These are phyloP conservation scores for Aspergillus floridensis DNA, from an alignment of 2,329 filamentous ascomycete genomes.

Conservation along the genomic window DNA sequence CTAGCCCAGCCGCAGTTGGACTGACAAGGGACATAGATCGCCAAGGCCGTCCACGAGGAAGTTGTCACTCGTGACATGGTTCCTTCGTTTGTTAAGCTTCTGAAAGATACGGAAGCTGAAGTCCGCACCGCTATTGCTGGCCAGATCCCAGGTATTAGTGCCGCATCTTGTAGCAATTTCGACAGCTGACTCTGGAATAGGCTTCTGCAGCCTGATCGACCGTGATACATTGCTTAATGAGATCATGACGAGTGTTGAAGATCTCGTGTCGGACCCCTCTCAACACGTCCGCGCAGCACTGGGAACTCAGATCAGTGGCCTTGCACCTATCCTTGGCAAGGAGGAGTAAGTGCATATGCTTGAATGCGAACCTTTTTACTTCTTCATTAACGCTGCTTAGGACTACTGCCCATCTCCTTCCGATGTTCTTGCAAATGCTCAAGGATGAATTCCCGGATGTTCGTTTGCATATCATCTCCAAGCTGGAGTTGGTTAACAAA, in stretches of 20 bases:
- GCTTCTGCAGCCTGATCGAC: constrained; percentile 89
- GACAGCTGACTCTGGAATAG: constrained; percentile 44
- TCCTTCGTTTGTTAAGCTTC: constrained; percentile 91
- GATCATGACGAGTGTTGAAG: constrained; percentile 94
- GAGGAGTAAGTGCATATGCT: constrained; percentile 68
- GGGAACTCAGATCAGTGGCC: constrained; percentile 92
- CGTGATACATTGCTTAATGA: constrained; percentile 85
- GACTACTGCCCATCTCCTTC: constrained; percentile 92
- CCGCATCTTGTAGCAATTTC: background rate
- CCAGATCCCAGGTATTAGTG: constrained; percentile 74
- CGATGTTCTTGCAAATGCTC: constrained; percentile 99
- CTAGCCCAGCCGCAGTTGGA: background rate
- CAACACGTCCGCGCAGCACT: constrained; percentile 95
- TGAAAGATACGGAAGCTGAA: constrained; percentile 97
- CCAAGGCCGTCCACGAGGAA: constrained; percentile 96
- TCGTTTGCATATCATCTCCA: constrained; percentile 98
- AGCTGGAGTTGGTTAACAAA: constrained; percentile 96
- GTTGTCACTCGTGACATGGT: constrained; percentile 91
- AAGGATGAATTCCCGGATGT: constrained; percentile 99
- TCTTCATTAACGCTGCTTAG: constrained; percentile 45
- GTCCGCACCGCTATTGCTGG: constrained; percentile 95
- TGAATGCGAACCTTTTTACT: background rate
- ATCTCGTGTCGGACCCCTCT: constrained; percentile 90
- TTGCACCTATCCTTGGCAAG: constrained; percentile 95
- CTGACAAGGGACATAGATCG: constrained; percentile 62